Percentiles rank a stretch among this genome's conserved stretches.
These are phyloP conservation scores for Bacidia gigantensis DNA, from an alignment of 495 filamentous ascomycete species.

Conservation along the genomic window DNA sequence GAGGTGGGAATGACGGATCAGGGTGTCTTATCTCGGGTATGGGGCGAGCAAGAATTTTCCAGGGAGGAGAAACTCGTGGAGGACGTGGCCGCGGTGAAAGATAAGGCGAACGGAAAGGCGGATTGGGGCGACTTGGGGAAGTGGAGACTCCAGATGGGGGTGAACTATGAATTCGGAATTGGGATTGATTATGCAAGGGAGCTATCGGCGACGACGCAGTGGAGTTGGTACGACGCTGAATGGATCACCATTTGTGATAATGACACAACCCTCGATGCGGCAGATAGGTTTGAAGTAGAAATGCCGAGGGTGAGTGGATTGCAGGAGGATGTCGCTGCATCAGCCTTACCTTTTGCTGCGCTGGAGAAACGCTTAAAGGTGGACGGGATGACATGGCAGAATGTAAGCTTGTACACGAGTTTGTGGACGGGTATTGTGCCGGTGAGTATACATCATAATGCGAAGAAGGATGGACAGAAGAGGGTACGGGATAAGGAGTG, in stretches of 20 bases:
- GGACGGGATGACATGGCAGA: neutral
- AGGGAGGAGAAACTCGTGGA: neutral
- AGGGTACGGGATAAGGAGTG: constrained; percentile 1
- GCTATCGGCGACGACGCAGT: constrained; percentile 3
- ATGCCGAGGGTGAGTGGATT: neutral
- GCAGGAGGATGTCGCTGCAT: constrained; percentile 1
- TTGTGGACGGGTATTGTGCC: constrained; percentile 5
- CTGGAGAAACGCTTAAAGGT: neutral
- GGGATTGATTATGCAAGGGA: constrained; percentile 5
- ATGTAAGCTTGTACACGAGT: constrained; percentile 4
- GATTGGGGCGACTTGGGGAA: too few species aligned
- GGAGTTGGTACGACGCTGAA: constrained; percentile 1
- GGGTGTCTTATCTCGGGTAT: constrained; percentile 2
- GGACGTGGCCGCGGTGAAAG: neutral
- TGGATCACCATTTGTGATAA: constrained; percentile 5
- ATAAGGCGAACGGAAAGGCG: neutral
- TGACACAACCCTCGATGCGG: neutral
- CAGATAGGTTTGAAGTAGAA: neutral
- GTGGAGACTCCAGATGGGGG: neutral
- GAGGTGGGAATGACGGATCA: neutral
- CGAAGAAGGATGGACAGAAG: constrained; percentile 1
- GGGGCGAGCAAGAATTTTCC: constrained; percentile 4
- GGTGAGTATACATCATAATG: constrained; percentile 4
- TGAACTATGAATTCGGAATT: constrained; percentile 3
- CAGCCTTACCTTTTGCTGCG: neutral